phyloP scores from a whole-genome alignment of 352 stramenopile genomes.

The Globisporangium yorkense region DNA sequence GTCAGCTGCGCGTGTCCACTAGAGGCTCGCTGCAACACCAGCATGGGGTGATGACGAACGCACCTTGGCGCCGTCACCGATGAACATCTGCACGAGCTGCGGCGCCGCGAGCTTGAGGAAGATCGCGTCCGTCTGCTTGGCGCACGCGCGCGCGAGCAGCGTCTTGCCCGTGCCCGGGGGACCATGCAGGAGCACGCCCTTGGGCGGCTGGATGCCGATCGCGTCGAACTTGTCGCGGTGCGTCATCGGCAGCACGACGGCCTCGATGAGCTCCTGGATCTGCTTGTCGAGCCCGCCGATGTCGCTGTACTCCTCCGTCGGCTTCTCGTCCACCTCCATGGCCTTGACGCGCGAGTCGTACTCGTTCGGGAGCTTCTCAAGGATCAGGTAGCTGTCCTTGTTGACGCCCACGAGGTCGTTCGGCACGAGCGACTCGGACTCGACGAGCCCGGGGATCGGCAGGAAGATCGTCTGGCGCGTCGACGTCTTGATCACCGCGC shows the following conservation, averaged over 20 bases:
- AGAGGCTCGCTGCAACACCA: too few relatives aligned
- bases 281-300: conserved; percentile 98
- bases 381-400: conserved; percentile 99
- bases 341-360: conserved; percentile 98
- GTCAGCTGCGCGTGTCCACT: too few relatives aligned
- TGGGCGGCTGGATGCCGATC: conserved; percentile 95
- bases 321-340: conserved; percentile 96
- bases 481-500: conserved; percentile 97
- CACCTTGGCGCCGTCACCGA: conserved; percentile 95
- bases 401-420: conserved; percentile 98
- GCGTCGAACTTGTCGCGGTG: conserved; percentile 97
- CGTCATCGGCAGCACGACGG: conserved; percentile 97
- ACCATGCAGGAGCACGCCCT: conserved; percentile 96
- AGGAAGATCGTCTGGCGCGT: conserved; percentile 99
- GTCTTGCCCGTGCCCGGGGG: conserved; percentile 98
- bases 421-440: conserved; percentile 92
- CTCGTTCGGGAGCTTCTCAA: conserved; percentile 98
- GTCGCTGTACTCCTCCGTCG: conserved; percentile 93
- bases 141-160: conserved; percentile 95
- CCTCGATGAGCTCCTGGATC: conserved; percentile 98
- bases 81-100: conserved; percentile 99
- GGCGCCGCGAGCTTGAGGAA: conserved; percentile 98
- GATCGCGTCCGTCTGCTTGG: conserved; percentile 97
- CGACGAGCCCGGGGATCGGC: conserved; percentile 96
- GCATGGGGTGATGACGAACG: too few relatives aligned